Evolutionary conservation across 164 flowering plant genomes (phyloP).

Genomic region (Magnolia changhungtana): DNA sequence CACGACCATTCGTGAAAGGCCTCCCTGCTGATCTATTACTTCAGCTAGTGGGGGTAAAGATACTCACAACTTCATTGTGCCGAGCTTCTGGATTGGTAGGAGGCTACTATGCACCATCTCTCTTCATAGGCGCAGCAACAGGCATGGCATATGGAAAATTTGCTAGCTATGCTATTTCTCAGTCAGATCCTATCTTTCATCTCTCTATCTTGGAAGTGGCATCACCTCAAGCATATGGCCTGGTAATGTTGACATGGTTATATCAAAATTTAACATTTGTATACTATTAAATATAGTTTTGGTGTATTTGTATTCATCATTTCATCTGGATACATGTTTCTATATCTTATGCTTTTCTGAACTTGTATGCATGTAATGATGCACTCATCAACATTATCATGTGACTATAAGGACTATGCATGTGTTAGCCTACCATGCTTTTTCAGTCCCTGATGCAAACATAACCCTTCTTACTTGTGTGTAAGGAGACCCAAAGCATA

Average conservation of each 20-base stretch:
- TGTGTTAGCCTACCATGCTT: too few relatives aligned
- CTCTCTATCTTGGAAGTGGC: slow-evolving; percentile 85
- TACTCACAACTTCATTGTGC: slow-evolving; percentile 76
- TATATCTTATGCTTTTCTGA: background rate
- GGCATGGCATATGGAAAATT: slow-evolving; percentile 95
- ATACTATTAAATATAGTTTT: background rate
- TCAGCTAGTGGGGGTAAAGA: slow-evolving; percentile 78
- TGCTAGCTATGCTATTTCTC: slow-evolving; percentile 41
- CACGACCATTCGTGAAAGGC: slow-evolving; percentile 65
- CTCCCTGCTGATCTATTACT: slow-evolving; percentile 64
- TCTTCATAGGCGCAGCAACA: slow-evolving; percentile 94
- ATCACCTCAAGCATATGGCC: slow-evolving; percentile 94
- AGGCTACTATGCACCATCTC: slow-evolving; percentile 94
- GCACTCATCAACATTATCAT: background rate
- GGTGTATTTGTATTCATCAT: background rate
- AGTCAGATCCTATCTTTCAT: slow-evolving; percentile 47
- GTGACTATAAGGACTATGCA: background rate
- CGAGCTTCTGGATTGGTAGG: slow-evolving; percentile 94
- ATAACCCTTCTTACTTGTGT: too few relatives aligned
- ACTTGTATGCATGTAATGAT: background rate
- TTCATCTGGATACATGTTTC: background rate
- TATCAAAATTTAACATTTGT: background rate
- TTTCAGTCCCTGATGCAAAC: too few relatives aligned
- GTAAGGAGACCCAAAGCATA: too few relatives aligned
- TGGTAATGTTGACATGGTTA: slow-evolving; percentile 45